Conservation (phyloP, 768 basidiomycete species). For the Daedaleopsis nitida region DNA sequence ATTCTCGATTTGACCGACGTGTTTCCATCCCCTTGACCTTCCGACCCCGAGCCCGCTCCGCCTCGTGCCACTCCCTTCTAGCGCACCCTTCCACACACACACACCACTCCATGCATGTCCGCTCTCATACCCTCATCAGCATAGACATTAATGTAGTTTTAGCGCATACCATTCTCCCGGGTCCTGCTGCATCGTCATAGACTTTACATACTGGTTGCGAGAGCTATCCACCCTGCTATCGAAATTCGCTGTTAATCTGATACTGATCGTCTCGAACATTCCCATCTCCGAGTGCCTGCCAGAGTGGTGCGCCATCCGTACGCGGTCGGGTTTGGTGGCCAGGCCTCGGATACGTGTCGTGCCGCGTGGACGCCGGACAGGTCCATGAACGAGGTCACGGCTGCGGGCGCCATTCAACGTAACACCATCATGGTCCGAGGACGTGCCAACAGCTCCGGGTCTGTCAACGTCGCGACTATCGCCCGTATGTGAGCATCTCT, state of each 20-base stretch:
- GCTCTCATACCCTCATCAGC: not conserved
- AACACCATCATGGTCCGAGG: not conserved
- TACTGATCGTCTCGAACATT: not conserved
- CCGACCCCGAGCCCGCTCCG: not conserved
- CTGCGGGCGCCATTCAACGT: not conserved
- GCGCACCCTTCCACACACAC: not conserved
- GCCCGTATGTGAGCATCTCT: not conserved
- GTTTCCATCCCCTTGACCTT: not conserved
- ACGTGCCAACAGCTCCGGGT: not conserved
- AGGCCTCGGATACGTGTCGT: too few species aligned
- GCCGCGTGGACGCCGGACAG: too few species aligned
- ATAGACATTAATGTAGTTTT: slow-evolving; percentile 3
- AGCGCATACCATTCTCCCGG: not conserved
- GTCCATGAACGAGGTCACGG: too few species aligned
- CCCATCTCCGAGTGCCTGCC: not conserved
- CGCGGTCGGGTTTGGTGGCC: too few species aligned
- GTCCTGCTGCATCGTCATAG: not conserved
- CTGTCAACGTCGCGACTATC: not conserved
- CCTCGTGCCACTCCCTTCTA: not conserved
- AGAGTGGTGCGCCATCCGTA: too few species aligned
- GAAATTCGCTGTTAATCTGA: not conserved
- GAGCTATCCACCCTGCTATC: not conserved
- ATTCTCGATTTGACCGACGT: slow-evolving; percentile 4
- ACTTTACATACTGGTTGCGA: not conserved
- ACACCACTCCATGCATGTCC: not conserved